Conservation (phyloP, 768 basidiomycete genomes). For the Leucocoprinus sp. region DNA sequence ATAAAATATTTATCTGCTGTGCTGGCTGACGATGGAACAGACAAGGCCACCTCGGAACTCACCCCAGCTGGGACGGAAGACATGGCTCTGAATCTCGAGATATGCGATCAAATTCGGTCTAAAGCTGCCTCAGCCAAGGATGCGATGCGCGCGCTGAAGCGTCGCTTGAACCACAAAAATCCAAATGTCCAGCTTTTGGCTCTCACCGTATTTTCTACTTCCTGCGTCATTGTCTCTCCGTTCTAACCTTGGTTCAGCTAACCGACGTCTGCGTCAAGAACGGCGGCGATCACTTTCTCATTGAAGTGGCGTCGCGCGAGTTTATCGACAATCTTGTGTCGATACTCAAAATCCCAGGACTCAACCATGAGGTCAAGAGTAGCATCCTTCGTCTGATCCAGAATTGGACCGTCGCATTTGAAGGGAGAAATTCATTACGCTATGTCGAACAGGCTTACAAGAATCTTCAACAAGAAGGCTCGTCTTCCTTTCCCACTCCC, state of each 20-base stretch:
- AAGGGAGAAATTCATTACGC: slow-evolving; percentile 62
- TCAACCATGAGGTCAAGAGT: slow-evolving; percentile 79
- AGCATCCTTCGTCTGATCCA: slow-evolving; percentile 76
- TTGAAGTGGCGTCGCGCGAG: slow-evolving; percentile 79
- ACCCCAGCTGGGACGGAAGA: slow-evolving; percentile 79
- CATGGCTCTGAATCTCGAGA: slow-evolving; percentile 88
- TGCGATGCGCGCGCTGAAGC: slow-evolving; percentile 83
- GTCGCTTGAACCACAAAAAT: slow-evolving; percentile 87
- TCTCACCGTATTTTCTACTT: slow-evolving; percentile 61
- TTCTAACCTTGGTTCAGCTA: slow-evolving; percentile 37
- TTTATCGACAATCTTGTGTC: slow-evolving; percentile 92
- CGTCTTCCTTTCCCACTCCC: slow-evolving; percentile 15
- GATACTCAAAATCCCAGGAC: slow-evolving; percentile 66
- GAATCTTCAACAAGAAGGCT: slow-evolving; percentile 68
- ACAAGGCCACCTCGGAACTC: slow-evolving; percentile 91
- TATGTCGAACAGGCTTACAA: slow-evolving; percentile 82
- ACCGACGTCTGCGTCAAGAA: slow-evolving; percentile 95
- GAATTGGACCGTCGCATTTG: slow-evolving; percentile 89
- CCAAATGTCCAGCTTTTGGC: slow-evolving; percentile 89
- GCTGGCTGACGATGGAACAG: slow-evolving; percentile 30
- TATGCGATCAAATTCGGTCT: slow-evolving; percentile 94
- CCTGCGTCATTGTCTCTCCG: not conserved
- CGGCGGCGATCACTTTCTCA: slow-evolving; percentile 85
- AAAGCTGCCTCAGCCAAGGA: slow-evolving; percentile 80
- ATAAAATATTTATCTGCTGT: not conserved